A percentile compares a stretch with the other conserved stretches of the same genome.
Conservation (phyloP, 2,329 filamentous ascomycete species). For the Ilyonectria sp. region DNA sequence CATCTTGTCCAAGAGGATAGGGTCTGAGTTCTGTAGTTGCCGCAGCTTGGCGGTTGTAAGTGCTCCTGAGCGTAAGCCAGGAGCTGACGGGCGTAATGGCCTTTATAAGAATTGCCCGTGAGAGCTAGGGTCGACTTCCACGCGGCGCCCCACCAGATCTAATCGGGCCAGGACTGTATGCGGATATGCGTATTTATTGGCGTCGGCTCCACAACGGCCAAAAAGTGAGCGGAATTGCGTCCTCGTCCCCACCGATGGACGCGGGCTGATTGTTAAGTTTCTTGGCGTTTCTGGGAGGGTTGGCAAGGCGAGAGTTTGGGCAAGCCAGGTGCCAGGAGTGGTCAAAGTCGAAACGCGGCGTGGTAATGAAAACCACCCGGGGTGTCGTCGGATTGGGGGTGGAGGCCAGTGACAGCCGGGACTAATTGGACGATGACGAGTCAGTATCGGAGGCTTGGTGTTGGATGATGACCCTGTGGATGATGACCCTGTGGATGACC, state of each 20-base stretch:
- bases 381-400: slow-evolving; percentile 30
- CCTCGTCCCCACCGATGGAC: slow-evolving; percentile 43
- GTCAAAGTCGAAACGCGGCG: slow-evolving; percentile 30
- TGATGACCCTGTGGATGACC: too few species aligned
- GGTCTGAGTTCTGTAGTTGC: slow-evolving; percentile 35
- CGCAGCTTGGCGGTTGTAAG: slow-evolving; percentile 39
- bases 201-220: slow-evolving; percentile 46
- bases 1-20: slow-evolving; percentile 69
- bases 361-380: slow-evolving; percentile 27
- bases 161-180: slow-evolving; percentile 45
- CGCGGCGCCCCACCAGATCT: slow-evolving; percentile 49
- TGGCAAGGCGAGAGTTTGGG: slow-evolving; percentile 33
- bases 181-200: slow-evolving; percentile 41
- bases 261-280: slow-evolving; percentile 36
- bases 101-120: slow-evolving; percentile 37
- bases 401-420: slow-evolving; percentile 30
- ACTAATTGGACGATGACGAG: slow-evolving; percentile 33
- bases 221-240: slow-evolving; percentile 47
- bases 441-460: slow-evolving; percentile 19
- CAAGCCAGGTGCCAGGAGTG: slow-evolving; percentile 37
- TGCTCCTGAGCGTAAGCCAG: slow-evolving; percentile 33
- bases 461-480: not conserved
- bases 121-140: slow-evolving; percentile 46
- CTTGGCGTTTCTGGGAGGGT: slow-evolving; percentile 44
- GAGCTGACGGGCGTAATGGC: slow-evolving; percentile 33